Evolutionary conservation across 2,329 filamentous ascomycete species (phyloP).

Genomic region (Fusarium abutilonis): DNA sequence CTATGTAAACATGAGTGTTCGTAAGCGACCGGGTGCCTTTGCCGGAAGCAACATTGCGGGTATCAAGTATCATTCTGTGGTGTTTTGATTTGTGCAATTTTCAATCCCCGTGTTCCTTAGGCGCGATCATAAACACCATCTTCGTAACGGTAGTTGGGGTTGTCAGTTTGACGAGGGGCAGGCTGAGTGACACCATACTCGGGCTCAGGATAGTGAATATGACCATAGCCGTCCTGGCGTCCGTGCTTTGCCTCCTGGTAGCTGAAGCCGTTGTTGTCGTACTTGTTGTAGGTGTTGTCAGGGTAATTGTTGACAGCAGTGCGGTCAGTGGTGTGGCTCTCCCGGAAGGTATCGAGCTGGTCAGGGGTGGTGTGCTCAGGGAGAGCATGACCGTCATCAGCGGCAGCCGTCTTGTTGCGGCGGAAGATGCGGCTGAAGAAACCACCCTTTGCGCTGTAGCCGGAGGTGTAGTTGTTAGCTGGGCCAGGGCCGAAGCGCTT

Average conservation of each 20-base stretch:
- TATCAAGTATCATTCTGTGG: slow-evolving; percentile 33
- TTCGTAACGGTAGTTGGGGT: slow-evolving; percentile 48
- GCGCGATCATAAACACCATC: slow-evolving; percentile 52
- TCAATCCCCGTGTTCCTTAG: slow-evolving; percentile 11
- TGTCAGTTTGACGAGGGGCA: slow-evolving; percentile 10
- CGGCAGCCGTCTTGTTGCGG: slow-evolving; percentile 39
- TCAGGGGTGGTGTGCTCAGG: slow-evolving; percentile 55
- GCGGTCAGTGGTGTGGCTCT: slow-evolving; percentile 55
- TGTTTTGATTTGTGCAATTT: neutral
- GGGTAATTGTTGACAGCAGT: slow-evolving; percentile 48
- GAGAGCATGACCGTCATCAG: slow-evolving; percentile 48
- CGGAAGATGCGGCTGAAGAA: slow-evolving; percentile 51
- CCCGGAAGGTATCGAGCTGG: slow-evolving; percentile 52
- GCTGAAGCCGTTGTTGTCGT: slow-evolving; percentile 38
- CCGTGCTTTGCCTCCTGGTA: slow-evolving; percentile 40
- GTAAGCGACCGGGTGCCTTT: slow-evolving; percentile 20
- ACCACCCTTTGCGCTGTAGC: slow-evolving; percentile 51
- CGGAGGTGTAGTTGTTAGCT: slow-evolving; percentile 68
- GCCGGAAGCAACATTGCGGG: slow-evolving; percentile 19
- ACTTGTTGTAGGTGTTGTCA: slow-evolving; percentile 43
- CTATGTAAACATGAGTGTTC: slow-evolving; percentile 14
- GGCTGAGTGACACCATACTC: slow-evolving; percentile 30
- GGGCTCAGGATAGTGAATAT: slow-evolving; percentile 44
- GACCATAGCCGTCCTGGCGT: slow-evolving; percentile 45
- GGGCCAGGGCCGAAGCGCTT: slow-evolving; percentile 71